Evolutionary conservation across 2,329 filamentous ascomycete species (phyloP), one percentile per base, ranked within the genome.

Genomic region (Cytospora schulzeri): DNA sequence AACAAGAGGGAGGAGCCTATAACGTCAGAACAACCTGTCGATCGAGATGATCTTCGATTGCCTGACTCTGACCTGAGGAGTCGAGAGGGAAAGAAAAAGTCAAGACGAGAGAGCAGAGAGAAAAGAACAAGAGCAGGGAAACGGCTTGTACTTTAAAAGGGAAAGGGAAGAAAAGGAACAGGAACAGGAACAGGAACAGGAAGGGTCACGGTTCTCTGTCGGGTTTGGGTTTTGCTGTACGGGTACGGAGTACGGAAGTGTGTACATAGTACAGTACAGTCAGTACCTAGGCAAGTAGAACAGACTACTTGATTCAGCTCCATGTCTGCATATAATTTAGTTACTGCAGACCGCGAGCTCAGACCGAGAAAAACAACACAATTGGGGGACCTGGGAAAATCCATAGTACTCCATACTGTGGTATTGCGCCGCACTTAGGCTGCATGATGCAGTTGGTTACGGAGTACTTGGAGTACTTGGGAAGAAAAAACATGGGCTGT

Each of bases 1-100:
- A 62, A 56, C 38, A 56, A 54, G 50, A 35, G 52, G 29, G 24
- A 61, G 41, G 50, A 62, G 33, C 33, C 54, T 56, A 54, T 50
- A 62, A 62, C 60, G 60, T 62, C 60, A 56, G 38, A 28, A 56
- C 60, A 62, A 52, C n/a, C 17, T n/a, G 45, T 6, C 45, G 60
- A 62, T 62, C 60, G 60, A 62, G 60, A 62, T 62, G 51, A 61
- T 61, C 51, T 22, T 50, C 45, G 24, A 48, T 48, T 19, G 45
- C 45, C 22, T 48, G 45, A 48, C 22, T 22, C n/a, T 22, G 22
- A 19, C n/a, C 29, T 41, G 38, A n/a, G 38, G 6, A 51, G 45
- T 35, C 17, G 53, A 51, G 45, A 57, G 22, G 53, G n/a, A 57
- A 57, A 53, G 28, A 29, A 26, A 62, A 31, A 62, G n/a, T 28